Evolutionary conservation across 163 green algal species (phyloP).

Genomic region (Volvox carteri): DNA sequence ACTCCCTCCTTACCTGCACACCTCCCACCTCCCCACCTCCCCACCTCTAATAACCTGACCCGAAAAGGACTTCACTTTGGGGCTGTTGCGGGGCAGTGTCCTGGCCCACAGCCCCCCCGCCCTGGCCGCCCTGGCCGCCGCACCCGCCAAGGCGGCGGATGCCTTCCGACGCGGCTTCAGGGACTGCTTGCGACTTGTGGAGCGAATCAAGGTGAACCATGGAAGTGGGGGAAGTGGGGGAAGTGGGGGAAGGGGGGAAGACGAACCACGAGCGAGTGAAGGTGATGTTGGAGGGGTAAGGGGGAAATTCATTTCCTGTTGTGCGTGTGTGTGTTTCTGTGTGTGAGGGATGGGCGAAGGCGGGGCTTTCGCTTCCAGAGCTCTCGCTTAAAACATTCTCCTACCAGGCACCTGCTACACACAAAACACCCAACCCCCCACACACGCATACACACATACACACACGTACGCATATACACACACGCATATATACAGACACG

Average conservation of each 20-base stretch:
- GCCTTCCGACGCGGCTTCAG: slow-evolving; percentile 74
- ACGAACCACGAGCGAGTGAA: background rate
- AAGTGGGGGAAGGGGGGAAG: background rate
- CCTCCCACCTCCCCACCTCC: too few species aligned
- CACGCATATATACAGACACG: too few species aligned
- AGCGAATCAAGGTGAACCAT: slow-evolving; percentile 67
- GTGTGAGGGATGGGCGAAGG: background rate
- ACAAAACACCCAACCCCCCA: too few species aligned
- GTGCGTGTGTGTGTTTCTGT: background rate
- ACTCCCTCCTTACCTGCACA: too few species aligned
- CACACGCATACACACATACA: too few species aligned
- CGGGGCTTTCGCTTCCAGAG: too few species aligned
- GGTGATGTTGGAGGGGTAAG: too few species aligned
- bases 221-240: background rate
- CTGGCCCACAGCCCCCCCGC: slow-evolving; percentile 43
- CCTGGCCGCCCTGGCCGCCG: slow-evolving; percentile 28
- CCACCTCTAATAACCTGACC: too few species aligned
- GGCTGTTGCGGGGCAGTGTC: slow-evolving; percentile 37
- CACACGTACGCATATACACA: too few species aligned
- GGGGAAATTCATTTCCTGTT: too few species aligned
- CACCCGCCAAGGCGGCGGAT: slow-evolving; percentile 6
- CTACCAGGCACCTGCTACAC: too few species aligned
- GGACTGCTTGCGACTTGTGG: slow-evolving; percentile 60
- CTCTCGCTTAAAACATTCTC: too few species aligned
- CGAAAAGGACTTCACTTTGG: slow-evolving; percentile 44